Conservation (phyloP, 2,329 filamentous ascomycete genomes). For the Aureobasidium lini region DNA sequence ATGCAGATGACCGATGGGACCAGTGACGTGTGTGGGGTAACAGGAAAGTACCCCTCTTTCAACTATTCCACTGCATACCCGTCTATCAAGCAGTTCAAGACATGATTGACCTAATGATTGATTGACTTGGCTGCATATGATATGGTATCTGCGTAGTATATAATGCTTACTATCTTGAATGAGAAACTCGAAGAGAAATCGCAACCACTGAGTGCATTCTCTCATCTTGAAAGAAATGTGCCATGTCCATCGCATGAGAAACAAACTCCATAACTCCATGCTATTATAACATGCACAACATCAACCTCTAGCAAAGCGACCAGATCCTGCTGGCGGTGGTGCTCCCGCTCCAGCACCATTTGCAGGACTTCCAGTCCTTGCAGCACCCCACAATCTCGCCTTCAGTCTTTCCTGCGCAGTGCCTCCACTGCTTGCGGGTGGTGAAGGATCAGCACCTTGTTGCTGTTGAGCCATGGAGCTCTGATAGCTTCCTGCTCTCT, state of each 20-base stretch:
- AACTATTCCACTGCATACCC: background rate
- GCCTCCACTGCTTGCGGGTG: constrained; percentile 36
- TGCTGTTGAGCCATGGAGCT: constrained; percentile 34
- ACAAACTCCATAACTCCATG: background rate
- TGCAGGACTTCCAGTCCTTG: background rate
- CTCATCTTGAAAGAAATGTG: background rate
- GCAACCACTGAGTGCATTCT: background rate
- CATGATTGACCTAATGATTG: no score
- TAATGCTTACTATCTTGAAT: no score
- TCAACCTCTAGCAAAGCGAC: constrained; percentile 6
- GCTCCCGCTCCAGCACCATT: background rate
- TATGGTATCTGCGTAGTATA: no score
- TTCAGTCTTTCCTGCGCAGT: constrained; percentile 77
- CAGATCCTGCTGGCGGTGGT: constrained; percentile 1
- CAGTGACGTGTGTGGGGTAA: constrained; percentile 12
- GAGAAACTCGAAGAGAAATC: no score
- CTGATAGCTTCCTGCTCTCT: constrained; percentile 70
- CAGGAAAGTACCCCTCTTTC: background rate
- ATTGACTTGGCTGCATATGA: background rate
- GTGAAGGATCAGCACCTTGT: constrained; percentile 29
- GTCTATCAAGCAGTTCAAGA: background rate
- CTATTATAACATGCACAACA: background rate
- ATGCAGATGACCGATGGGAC: background rate
- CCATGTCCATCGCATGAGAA: background rate
- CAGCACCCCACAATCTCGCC: constrained; percentile 58